phyloP scores from a whole-genome alignment of 176 grass and related monocot genomes.

The Metroxylon sagu region DNA sequence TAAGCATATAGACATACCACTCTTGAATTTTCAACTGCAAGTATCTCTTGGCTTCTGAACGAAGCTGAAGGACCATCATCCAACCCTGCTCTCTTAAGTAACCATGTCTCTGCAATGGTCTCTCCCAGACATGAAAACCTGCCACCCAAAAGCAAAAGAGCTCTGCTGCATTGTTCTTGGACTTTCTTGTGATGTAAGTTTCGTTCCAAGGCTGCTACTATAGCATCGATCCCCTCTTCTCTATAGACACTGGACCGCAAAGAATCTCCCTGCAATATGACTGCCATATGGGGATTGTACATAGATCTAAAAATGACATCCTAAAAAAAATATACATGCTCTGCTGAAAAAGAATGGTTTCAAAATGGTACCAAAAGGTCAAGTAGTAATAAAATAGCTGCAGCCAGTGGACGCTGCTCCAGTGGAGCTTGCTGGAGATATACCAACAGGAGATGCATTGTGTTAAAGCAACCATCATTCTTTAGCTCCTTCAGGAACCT shows the following conservation, averaged over 20 bases:
- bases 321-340: background rate
- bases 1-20: slow-evolving; percentile 34
- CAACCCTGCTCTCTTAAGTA: slow-evolving; percentile 74
- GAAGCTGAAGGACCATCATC: slow-evolving; percentile 68
- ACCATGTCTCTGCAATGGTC: slow-evolving; percentile 60
- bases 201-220: slow-evolving; percentile 54
- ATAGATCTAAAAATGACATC: slow-evolving; percentile 3
- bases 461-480: slow-evolving; percentile 60
- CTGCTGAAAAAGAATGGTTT: slow-evolving; percentile 9
- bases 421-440: slow-evolving; percentile 83
- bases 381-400: slow-evolving; percentile 70
- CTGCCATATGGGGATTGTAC: slow-evolving; percentile 11
- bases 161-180: slow-evolving; percentile 72
- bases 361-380: slow-evolving; percentile 73
- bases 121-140: slow-evolving; percentile 71
- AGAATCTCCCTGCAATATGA: slow-evolving; percentile 81
- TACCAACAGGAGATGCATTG: slow-evolving; percentile 86
- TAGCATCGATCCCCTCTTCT: slow-evolving; percentile 75
- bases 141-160: slow-evolving; percentile 70
- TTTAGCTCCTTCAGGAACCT: slow-evolving; percentile 76
- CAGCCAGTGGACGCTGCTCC: slow-evolving; percentile 69
- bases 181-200: slow-evolving; percentile 53
- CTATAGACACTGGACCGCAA: slow-evolving; percentile 77
- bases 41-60: slow-evolving; percentile 65
- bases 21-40: slow-evolving; percentile 44